Evolutionary conservation across 139 green algal genomes (phyloP).

Genomic region (Coelastrella sp.): DNA sequence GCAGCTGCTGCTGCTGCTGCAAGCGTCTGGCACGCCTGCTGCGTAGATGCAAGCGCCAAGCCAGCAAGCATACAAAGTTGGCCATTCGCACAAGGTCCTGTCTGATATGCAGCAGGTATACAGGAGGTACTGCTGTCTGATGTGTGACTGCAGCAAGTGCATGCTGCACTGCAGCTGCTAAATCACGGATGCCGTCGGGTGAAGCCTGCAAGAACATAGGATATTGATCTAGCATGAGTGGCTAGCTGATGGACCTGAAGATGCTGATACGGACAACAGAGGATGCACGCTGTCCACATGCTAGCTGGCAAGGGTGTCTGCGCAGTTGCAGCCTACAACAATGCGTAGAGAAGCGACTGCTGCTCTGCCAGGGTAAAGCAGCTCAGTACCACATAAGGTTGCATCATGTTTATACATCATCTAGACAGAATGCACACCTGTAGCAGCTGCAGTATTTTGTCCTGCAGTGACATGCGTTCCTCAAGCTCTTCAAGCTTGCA

Average conservation of each 20-base stretch:
- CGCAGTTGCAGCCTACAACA: not conserved
- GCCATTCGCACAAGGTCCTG: conserved; percentile 11
- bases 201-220: conserved; percentile 5
- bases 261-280: not conserved
- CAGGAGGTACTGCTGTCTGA: not conserved
- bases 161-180: conserved; percentile 32
- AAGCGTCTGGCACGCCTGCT: not conserved
- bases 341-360: not conserved
- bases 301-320: too few relatives aligned
- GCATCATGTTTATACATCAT: too few relatives aligned
- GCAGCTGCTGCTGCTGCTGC: not conserved
- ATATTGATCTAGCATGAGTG: not conserved
- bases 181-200: conserved; percentile 28
- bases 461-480: not conserved
- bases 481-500: conserved; percentile 4
- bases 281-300: not conserved
- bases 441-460: conserved; percentile 9
- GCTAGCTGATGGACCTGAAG: not conserved
- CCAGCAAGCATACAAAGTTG: conserved; percentile 40
- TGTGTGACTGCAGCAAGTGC: not conserved
- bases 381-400: not conserved
- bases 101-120: not conserved
- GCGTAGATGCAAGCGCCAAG: conserved; percentile 20
- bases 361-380: not conserved
- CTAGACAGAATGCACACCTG: not conserved